These are phyloP conservation scores for Hippophae rhamnoides DNA, from an alignment of 306 rosid genomes.

Conservation along the genomic window DNA sequence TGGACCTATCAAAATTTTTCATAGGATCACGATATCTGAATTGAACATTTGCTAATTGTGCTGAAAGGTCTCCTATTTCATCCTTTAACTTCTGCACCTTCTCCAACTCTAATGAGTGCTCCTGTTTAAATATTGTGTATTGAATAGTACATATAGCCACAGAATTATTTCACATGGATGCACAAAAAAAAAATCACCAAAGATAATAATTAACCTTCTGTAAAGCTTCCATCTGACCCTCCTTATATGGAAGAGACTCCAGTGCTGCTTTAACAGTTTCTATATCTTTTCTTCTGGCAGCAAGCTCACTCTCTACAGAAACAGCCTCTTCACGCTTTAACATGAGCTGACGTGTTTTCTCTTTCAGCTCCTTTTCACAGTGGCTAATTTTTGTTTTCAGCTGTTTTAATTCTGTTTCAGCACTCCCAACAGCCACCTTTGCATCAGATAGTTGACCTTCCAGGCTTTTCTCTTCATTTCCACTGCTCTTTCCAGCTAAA, in stretches of 20 bases:
- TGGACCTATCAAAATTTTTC: conserved; percentile 80
- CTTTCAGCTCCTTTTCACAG: conserved; percentile 70
- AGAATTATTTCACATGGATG: conserved; percentile 9
- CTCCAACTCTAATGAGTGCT: conserved; percentile 59
- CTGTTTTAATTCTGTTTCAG: conserved; percentile 82
- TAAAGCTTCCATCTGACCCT: conserved; percentile 78
- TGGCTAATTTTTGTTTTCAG: conserved; percentile 75
- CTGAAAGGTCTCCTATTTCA: conserved; percentile 75
- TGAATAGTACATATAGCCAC: conserved; percentile 12
- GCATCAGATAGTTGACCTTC: conserved; percentile 92
- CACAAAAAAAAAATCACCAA: conserved; percentile 16
- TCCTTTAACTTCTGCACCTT: conserved; percentile 69
- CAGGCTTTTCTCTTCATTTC: conserved; percentile 85
- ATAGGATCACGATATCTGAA: conserved; percentile 71
- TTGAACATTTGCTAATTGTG: conserved; percentile 57
- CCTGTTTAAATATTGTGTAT: conserved; percentile 37
- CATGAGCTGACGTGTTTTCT: conserved; percentile 56
- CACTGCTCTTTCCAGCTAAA: conserved; percentile 80
- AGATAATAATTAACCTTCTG: conserved; percentile 48
- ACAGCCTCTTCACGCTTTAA: conserved; percentile 86
- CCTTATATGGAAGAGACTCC: conserved; percentile 68
- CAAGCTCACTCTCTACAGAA: conserved; percentile 66
- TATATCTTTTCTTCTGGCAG: conserved; percentile 45
- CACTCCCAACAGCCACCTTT: conserved; percentile 76
- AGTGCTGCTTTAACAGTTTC: conserved; percentile 45